Conservation (phyloP, 192 early-diverging fungal species). For the Backusella mclennaniae region DNA sequence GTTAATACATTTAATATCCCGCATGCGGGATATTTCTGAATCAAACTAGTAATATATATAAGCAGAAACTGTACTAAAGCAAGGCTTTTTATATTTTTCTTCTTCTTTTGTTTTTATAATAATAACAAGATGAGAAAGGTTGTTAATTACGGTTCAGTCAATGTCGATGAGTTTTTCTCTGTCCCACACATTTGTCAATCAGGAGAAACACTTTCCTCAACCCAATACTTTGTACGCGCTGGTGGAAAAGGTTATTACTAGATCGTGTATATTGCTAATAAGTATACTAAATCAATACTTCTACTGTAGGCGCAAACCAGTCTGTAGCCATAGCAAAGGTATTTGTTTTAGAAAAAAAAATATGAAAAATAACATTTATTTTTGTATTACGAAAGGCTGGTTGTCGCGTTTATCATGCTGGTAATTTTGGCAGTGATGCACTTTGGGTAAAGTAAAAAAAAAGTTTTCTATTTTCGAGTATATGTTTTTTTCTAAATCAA, state of each 20-base stretch:
- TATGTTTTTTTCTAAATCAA: neutral
- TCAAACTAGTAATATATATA: neutral
- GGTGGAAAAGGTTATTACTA: constrained; percentile 64
- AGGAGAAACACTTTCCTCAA: constrained; percentile 50
- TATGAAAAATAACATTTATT: neutral
- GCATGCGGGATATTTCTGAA: neutral
- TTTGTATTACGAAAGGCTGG: constrained; percentile 48
- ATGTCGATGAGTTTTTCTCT: constrained; percentile 76
- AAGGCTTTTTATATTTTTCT: neutral
- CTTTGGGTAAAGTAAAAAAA: constrained; percentile 46
- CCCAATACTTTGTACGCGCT: constrained; percentile 48
- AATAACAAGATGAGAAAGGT: constrained; percentile 34
- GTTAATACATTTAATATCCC: neutral
- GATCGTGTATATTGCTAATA: neutral
- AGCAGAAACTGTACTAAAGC: neutral
- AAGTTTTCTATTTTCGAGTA: neutral
- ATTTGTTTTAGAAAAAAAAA: neutral
- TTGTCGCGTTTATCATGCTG: constrained; percentile 66
- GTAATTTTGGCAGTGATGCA: constrained; percentile 83
- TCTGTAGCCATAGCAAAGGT: constrained; percentile 79
- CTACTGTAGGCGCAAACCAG: constrained; percentile 78
- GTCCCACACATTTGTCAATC: constrained; percentile 70
- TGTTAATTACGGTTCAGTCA: constrained; percentile 73
- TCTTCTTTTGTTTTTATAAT: neutral
- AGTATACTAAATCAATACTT: neutral